Evolutionary conservation across 2,329 filamentous ascomycete genomes (phyloP), one percentile per base, ranked within the genome.

Genomic region (Claviceps quebecensis): DNA sequence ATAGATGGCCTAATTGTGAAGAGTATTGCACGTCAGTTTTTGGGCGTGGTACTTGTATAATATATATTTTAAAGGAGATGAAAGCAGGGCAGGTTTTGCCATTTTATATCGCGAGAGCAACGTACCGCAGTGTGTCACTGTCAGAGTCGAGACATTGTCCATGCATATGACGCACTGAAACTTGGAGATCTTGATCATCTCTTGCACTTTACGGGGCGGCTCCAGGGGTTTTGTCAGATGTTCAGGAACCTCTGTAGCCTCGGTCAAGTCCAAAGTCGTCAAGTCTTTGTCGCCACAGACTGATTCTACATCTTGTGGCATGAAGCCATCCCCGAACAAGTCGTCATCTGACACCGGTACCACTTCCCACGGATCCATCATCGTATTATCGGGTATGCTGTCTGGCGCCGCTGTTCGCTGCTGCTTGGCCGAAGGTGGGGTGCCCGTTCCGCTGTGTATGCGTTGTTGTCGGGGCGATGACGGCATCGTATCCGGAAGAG

Each of bases 111-210:
- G 29, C 29, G 9, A 40, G 50, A 39, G 47, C 50, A 46, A 68
- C 78, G 56, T 77, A 84, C 81, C 81, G 63, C 81, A 84, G 63
- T 83, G 77, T 2, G 81, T 84, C 45, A 83, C 75, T 1, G 78
- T 82, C 54, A 84, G 59, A 29, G 71, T 68, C 1, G 72, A 74
- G 26, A 71, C 74, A 54, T 78, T 71, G 54, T 84, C 81, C 77
- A 84, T 80, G 64, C 81, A 84, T 53, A 84, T 84, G 44, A 80
- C 78, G 55, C 81, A 84, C 63, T 83, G 77, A 47, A 83, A 80
- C 4, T 69, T 68, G 45, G 72, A 69, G 16, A 84, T 63, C 61
- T 76, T 79, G 59, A 71, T 63, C 48, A 65, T 70, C 11, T 73
- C 76, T 48, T 76, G 74, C 48, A 69, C 67, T 50, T 72, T 67